Conservation (phyloP, 345 rosid species). For the Arabis hirsuta region DNA sequence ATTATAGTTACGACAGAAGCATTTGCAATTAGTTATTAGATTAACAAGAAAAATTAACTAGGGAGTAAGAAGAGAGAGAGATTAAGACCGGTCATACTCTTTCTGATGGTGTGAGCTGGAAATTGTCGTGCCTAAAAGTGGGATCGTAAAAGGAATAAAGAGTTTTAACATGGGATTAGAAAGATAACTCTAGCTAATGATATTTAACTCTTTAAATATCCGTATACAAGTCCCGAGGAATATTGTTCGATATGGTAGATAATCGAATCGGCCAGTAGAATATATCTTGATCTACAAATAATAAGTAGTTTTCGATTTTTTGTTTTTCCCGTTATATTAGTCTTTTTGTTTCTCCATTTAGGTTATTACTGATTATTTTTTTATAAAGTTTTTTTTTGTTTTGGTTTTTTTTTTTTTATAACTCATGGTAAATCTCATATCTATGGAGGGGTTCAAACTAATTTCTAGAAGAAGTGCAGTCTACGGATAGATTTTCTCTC, state of each 20-base stretch:
- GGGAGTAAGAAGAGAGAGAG: slow-evolving; percentile 9
- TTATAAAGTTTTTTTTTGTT: too few species aligned
- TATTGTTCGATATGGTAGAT: slow-evolving; percentile 37
- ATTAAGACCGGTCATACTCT: slow-evolving; percentile 23
- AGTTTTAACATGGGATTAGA: slow-evolving; percentile 35
- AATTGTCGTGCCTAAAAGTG: slow-evolving; percentile 44
- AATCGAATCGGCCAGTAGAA: slow-evolving; percentile 25
- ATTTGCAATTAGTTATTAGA: slow-evolving; percentile 5
- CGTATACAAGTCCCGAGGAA: slow-evolving; percentile 33
- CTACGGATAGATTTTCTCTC: too few species aligned
- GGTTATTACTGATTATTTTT: background rate
- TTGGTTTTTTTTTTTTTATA: too few species aligned
- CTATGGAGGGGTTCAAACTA: too few species aligned
- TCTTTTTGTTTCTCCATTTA: background rate
- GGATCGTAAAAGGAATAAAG: slow-evolving; percentile 29
- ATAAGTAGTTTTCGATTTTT: background rate
- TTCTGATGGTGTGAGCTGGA: slow-evolving; percentile 35
- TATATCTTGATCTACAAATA: slow-evolving; percentile 12
- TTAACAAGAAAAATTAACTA: background rate
- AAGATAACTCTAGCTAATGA: slow-evolving; percentile 18
- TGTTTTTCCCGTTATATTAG: too few species aligned
- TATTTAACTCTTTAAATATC: slow-evolving; percentile 20
- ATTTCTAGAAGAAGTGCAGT: too few species aligned
- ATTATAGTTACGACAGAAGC: background rate
- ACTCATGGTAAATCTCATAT: too few species aligned